Evolutionary conservation across 2,329 filamentous ascomycete genomes (phyloP), one percentile per base, ranked within the genome.

Genomic region (Didymella exigua): DNA sequence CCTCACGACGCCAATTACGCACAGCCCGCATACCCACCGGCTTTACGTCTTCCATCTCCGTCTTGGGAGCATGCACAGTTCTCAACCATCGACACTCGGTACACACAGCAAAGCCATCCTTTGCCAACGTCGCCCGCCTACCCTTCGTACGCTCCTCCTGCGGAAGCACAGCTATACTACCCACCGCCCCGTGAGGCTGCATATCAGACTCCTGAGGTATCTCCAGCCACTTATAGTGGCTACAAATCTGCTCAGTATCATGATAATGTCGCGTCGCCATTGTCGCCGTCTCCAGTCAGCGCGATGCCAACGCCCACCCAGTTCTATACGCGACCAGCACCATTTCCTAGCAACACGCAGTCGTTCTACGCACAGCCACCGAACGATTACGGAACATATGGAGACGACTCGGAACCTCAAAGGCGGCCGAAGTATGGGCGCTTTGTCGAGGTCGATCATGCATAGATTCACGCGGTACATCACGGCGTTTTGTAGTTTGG

Each of bases 281-380:
- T 47, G 11, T 37, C 52, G 8, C 46, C 42, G 14, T 36, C 59
- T 26, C 52, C 46, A 2, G 46, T 14, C 36, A 55, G 52, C 41
- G 50, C 52, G 13, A 55, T 55, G 46, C 40, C 60, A 13, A 74
- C 72, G 13, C 72, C 72, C 3, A 71, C 71, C 14, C 71, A 74
- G 11, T 75, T 74, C 42, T 75, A 75, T 50, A 67, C 65, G 4
- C 69, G 70, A 48, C 65, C 68, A 18, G 54, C 65, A 14, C 55
- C 59, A 9, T 10, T 38, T 14, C 27, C 27, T 27, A 31, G 43
- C 14, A 21, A 34, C 21, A 27, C 19, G 14, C 27, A 40, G 13
- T 10, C 24, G 14, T 31, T 18, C 9, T 34, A 48, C 26, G 21
- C 31, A 40, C 53, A 43, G 21, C 9, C 34, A 18, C 9, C 19